Percentiles rank a stretch among this genome's conserved stretches.
Evolutionary conservation across 2,329 filamentous ascomycete species (phyloP).

Genomic region (Sclerotinia subarctica): DNA sequence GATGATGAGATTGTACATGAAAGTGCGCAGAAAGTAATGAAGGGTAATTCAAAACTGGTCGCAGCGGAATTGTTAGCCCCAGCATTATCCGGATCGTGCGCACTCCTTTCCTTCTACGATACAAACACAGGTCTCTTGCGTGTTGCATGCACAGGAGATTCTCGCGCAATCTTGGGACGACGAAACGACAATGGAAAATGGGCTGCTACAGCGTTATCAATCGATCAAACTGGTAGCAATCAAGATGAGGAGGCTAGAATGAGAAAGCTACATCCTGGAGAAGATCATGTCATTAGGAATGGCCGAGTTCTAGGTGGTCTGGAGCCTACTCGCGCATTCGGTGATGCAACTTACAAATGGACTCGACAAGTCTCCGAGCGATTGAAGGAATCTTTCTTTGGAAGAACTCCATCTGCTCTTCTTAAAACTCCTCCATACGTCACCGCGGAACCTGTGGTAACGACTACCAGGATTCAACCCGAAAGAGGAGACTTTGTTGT

Average conservation of each 20-base stretch:
- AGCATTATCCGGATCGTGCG: conserved; percentile 94
- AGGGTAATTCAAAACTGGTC: conserved; percentile 82
- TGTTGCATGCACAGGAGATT: conserved; percentile 96
- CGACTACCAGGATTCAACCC: conserved; percentile 86
- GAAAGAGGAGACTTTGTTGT: conserved; percentile 92
- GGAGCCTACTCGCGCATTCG: conserved; percentile 91
- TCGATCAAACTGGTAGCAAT: conserved; percentile 91
- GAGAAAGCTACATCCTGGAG: conserved; percentile 81
- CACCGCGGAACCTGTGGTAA: conserved; percentile 91
- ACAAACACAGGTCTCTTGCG: conserved; percentile 79
- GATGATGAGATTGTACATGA: conserved; percentile 94
- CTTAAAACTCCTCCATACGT: conserved; percentile 94
- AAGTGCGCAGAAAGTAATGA: conserved; percentile 86
- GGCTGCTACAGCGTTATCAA: conserved; percentile 83
- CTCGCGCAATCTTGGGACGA: conserved; percentile 87
- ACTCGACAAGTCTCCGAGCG: conserved; percentile 77
- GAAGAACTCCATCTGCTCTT: conserved; percentile 69
- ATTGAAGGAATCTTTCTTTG: conserved; percentile 84
- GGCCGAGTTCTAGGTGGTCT: conserved; percentile 88
- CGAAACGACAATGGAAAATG: conserved; percentile 79
- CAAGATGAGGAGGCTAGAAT: conserved; percentile 79
- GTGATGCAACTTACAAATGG: conserved; percentile 98
- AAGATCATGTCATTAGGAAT: conserved; percentile 81
- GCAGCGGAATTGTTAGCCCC: conserved; percentile 90
- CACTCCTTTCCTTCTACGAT: conserved; percentile 94